Evolutionary conservation across 768 basidiomycete genomes (phyloP), one percentile per base, ranked within the genome.

Genomic region (Rossbeevera mucosa): DNA sequence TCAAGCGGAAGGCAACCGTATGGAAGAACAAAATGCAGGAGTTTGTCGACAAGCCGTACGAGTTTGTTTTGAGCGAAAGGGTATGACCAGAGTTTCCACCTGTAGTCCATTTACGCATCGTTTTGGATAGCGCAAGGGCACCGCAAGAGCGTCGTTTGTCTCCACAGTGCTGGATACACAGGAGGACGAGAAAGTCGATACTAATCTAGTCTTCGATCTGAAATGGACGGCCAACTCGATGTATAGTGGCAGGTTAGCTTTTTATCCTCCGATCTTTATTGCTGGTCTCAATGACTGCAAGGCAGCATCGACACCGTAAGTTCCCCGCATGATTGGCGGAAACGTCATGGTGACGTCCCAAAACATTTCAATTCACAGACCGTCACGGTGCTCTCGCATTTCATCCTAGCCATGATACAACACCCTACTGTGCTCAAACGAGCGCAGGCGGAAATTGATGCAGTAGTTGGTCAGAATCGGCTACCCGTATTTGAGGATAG

Each of bases 151-250:
- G 3, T 78, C 74, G 9, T 77, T 76, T 47, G 72, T 72, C 22
- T 74, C 74, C 2, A 82, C 78, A 8, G 70, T 88, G 18, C 71
- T 88, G 13, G 81, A 83, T 18, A 28, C 28, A 4, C 48, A 53
- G 22, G 14, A 44, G 3, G 21, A 48, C 18, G 51, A 36, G 31
- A 29, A 12, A 25, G 46, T 54, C 0, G 66, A 67, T 44, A 18
- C 42, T 12, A 64, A 67, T 50, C 78, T 76, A 42, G 83, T 86
- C 59, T 82, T 81, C 55, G 87, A 90, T 58, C 72, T 89, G 43
- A 83, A 85, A 53, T 87, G 86, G 85, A 81, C 85, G 1, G 88
- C 88, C n/a, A 88, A 89, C 64, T 88, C 86, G 26, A 88, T 90
- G 84, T 89, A 86, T 63, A 71, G 76, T 6, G 72, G 72, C 66